Percentiles rank a stretch among this genome's conserved stretches.
These are phyloP conservation scores for Lithospermum erythrorhizon DNA, from an alignment of 257 asterid genomes.

Conservation along the genomic window DNA sequence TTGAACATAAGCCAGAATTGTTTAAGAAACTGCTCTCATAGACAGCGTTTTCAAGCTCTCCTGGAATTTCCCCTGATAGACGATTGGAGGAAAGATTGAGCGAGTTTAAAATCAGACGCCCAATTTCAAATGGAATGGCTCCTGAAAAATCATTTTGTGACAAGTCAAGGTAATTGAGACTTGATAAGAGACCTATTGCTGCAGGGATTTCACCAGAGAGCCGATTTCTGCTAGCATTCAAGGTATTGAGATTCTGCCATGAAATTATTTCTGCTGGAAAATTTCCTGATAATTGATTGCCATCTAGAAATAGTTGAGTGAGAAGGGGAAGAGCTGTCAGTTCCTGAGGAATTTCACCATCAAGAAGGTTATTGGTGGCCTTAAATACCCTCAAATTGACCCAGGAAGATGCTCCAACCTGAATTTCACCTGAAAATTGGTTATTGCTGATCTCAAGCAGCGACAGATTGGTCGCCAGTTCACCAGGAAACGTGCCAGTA, in stretches of 20 bases:
- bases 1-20: conserved; percentile 56
- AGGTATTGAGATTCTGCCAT: conserved; percentile 42
- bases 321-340: conserved; percentile 46
- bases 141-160: conserved; percentile 66
- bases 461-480: conserved; percentile 24
- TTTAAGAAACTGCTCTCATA: conserved; percentile 48
- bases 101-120: conserved; percentile 14
- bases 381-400: conserved; percentile 22
- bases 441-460: conserved; percentile 46
- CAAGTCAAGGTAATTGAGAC: conserved; percentile 46
- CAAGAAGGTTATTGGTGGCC: conserved; percentile 55
- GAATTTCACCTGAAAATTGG: conserved; percentile 59
- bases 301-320: conserved; percentile 32
- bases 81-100: conserved; percentile 67
- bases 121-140: conserved; percentile 45
- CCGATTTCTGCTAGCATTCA: conserved; percentile 49
- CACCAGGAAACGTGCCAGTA: conserved; percentile 49
- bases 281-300: conserved; percentile 52
- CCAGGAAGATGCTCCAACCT: conserved; percentile 49
- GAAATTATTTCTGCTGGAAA: conserved; percentile 51
- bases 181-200: conserved; percentile 33
- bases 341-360: conserved; percentile 47
- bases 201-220: conserved; percentile 68
- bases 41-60: conserved; percentile 37
- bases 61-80: conserved; percentile 58